Base-by-base conservation (phyloP, 2,329 filamentous ascomycete genomes). In the Zarea fungicola region DNA sequence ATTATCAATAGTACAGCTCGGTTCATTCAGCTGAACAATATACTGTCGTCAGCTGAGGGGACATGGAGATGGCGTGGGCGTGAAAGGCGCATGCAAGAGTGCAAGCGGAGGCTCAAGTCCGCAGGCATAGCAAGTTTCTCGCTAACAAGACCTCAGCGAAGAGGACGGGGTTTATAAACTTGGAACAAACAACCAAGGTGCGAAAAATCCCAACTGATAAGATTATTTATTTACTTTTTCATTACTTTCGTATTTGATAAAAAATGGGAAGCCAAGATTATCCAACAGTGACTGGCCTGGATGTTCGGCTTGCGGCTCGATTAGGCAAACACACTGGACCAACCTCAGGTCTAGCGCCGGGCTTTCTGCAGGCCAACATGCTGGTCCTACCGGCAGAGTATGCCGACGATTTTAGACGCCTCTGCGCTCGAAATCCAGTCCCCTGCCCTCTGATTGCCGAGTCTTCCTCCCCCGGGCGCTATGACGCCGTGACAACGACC, bases 391-490 rank as follows among this genome's bases (percentile, higher is more conserved):
- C 80, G 0, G 74, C 72, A 2, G 62, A 65, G 26, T 78, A 82
- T 60, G 80, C 81, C 11, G 44, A 65, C 16, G 77, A 83, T 59
- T 85, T 84, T 60, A 71, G 75, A 11, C 60, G 72, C 16, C 74
- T 84, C 21, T 84, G 81, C 60, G 67, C 69, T 1, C 72, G 80
- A 42, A 85, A 85, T 54, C 78, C 81, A 3, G 80, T 84, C 0
- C 74, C 81, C 0, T 84, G 81, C 55, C 81, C 81, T 1, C 65
- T 85, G 0, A 66, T 84, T 9, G 79, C 74, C 11, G 74, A 78
- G 57, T 79, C 75, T 3, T 62, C 64, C 0, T 36, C 53, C 0
- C 62, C 67, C 0, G 80, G 80, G 4, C 58, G 65, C 34, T 75
- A 64, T 52, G 57, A 62, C 40, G 52, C 60, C 3, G 57, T 76